Percentiles rank a stretch among this genome's conserved stretches.
Conservation (phyloP, 2,329 filamentous ascomycete genomes). For the Microsporum canis region DNA sequence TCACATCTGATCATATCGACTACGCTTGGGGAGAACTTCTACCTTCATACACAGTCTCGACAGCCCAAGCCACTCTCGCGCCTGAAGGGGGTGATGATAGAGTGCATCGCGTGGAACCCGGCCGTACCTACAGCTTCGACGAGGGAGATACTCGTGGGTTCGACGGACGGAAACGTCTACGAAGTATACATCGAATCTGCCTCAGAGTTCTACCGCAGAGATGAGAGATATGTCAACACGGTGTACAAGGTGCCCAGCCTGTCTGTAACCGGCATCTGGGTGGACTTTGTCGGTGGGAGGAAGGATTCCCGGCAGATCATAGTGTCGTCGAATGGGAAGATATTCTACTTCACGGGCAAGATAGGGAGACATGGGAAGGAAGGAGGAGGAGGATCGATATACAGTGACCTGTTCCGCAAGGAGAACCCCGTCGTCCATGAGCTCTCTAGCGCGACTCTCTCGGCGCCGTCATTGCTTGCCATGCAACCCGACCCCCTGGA, state of each 20-base stretch:
- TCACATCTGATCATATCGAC: constrained; percentile 90
- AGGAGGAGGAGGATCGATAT: constrained; percentile 73
- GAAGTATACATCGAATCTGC: constrained; percentile 91
- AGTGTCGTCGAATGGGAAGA: constrained; percentile 62
- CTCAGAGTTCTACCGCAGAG: constrained; percentile 86
- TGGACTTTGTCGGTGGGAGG: constrained; percentile 58
- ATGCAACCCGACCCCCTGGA: constrained; percentile 65
- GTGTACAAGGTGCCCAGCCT: constrained; percentile 75
- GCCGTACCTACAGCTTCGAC: constrained; percentile 87
- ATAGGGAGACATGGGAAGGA: constrained; percentile 62
- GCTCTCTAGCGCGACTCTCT: constrained; percentile 46
- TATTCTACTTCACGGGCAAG: constrained; percentile 73
- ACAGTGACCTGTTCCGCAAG: constrained; percentile 74
- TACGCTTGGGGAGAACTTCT: constrained; percentile 88
- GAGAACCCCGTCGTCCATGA: constrained; percentile 73
- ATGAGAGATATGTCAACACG: constrained; percentile 81
- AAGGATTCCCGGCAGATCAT: constrained; percentile 65
- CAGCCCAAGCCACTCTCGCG: constrained; percentile 71
- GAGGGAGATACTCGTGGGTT: constrained; percentile 81
- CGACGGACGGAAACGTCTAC: constrained; percentile 88
- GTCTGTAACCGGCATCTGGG: constrained; percentile 74
- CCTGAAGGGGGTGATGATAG: constrained; percentile 75
- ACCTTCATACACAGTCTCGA: constrained; percentile 88
- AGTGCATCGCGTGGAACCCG: constrained; percentile 90
- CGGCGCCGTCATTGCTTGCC: constrained; percentile 55